Evolutionary conservation across 768 basidiomycete species (phyloP).

Genomic region (Lactifluus subvellereus): DNA sequence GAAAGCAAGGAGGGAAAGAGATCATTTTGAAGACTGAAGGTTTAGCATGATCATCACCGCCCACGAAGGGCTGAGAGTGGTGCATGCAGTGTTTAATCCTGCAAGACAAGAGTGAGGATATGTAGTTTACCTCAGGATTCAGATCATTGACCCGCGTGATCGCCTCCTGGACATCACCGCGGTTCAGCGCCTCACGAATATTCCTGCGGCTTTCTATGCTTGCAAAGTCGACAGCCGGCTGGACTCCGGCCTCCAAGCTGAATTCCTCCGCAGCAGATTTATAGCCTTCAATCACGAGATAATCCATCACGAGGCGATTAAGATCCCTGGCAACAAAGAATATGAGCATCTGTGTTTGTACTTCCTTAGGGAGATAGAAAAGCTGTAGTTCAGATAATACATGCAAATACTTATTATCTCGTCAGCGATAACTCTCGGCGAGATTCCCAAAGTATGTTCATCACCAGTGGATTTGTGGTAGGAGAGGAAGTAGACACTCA

Average conservation of each 20-base stretch:
- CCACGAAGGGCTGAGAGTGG: constrained; percentile 84
- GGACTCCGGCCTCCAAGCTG: constrained; percentile 76
- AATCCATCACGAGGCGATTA: constrained; percentile 93
- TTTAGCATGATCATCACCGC: constrained; percentile 82
- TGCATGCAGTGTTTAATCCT: constrained; percentile 98
- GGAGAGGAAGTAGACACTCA: constrained; percentile 46
- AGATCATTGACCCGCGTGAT: constrained; percentile 94
- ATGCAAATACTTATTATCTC: constrained; percentile 64
- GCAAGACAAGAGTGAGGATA: constrained; percentile 9
- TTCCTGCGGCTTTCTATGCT: constrained; percentile 92
- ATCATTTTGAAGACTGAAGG: constrained; percentile 97
- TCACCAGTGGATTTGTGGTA: constrained; percentile 37
- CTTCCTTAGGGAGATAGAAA: constrained; percentile 22
- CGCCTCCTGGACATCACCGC: constrained; percentile 92
- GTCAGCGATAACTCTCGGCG: constrained; percentile 73
- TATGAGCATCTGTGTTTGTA: constrained; percentile 25
- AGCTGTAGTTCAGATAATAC: constrained; percentile 70
- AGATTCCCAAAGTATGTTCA: constrained; percentile 96
- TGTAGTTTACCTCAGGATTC: constrained; percentile 83
- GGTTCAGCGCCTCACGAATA: constrained; percentile 89
- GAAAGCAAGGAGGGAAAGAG: constrained; percentile 26
- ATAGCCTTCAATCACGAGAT: constrained; percentile 96
- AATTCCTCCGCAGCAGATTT: constrained; percentile 95
- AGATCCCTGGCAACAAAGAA: constrained; percentile 60
- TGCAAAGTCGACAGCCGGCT: constrained; percentile 77